phyloP scores from a whole-genome alignment of 805 yeast genomes.

The Lipomyces chichibuensis region DNA sequence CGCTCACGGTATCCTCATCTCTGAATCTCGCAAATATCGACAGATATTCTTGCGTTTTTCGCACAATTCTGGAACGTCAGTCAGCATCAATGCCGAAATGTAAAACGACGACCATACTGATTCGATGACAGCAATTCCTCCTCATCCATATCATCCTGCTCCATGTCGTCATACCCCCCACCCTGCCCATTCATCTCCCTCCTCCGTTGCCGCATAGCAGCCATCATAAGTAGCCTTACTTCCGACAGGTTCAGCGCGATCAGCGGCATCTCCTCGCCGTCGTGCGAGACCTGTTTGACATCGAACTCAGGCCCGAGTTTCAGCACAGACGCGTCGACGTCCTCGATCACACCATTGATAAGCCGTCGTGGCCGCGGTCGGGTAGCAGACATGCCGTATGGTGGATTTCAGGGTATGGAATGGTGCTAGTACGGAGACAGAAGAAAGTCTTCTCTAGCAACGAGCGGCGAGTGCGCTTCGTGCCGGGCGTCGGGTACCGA shows the following conservation, averaged over 20 bases:
- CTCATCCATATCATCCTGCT: conserved; percentile 45
- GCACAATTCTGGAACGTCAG: conserved; percentile 59
- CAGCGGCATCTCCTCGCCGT: conserved; percentile 74
- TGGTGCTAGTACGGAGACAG: background rate
- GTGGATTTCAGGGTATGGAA: background rate
- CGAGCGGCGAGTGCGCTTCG: conserved; percentile 2
- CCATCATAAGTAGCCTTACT: conserved; percentile 85
- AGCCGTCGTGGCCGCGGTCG: conserved; percentile 79
- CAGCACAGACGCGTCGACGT: conserved; percentile 86
- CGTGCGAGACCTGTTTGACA: conserved; percentile 74
- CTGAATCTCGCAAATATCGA: conserved; percentile 86
- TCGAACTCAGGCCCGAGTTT: conserved; percentile 94
- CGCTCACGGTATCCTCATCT: conserved; percentile 88
- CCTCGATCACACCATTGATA: conserved; percentile 70
- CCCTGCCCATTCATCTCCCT: conserved; percentile 50
- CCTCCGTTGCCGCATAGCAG: conserved; percentile 78
- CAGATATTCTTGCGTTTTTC: conserved; percentile 86
- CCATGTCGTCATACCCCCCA: conserved; percentile 41
- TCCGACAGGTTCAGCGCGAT: conserved; percentile 87
- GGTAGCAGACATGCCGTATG: conserved; percentile 65
- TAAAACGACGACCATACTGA: conserved; percentile 15
- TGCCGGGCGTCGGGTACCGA: background rate
- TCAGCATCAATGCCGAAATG: background rate
- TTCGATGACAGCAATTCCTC: conserved; percentile 41
- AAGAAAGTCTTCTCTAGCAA: background rate